A percentile compares a stretch with the other conserved stretches of the same genome.
These are phyloP conservation scores for Kernera saxatilis DNA, from an alignment of 345 rosid species.

Conservation along the genomic window DNA sequence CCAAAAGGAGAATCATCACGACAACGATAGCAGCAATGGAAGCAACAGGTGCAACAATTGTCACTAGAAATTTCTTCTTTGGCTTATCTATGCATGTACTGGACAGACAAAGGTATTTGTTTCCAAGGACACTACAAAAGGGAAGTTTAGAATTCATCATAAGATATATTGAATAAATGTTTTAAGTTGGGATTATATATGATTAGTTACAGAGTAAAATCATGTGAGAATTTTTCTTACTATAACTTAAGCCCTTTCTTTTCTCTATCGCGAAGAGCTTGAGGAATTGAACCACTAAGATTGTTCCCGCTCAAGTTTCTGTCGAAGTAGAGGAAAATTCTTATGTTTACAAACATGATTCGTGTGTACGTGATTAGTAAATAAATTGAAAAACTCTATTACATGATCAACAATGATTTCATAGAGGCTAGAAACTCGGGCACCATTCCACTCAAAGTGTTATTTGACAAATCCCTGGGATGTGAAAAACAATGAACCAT, in stretches of 20 bases:
- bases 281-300: conserved; percentile 36
- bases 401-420: conserved; percentile 42
- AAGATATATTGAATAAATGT: not conserved
- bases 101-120: conserved; percentile 15
- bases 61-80: conserved; percentile 9
- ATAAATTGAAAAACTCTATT: conserved; percentile 12
- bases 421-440: conserved; percentile 44
- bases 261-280: conserved; percentile 23
- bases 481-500: not conserved
- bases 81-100: conserved; percentile 10
- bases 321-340: not conserved
- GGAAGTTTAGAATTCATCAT: not conserved
- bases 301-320: conserved; percentile 40
- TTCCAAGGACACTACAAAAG: conserved; percentile 19
- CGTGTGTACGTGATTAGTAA: not conserved
- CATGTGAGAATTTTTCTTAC: not conserved
- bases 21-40: conserved; percentile 1
- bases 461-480: conserved; percentile 54
- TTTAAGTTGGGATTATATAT: not conserved
- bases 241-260: conserved; percentile 13
- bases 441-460: conserved; percentile 37
- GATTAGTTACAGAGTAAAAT: not conserved
- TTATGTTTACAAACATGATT: not conserved
- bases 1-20: not conserved
- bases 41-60: conserved; percentile 22